Evolutionary conservation across 2,329 filamentous ascomycete genomes (phyloP), one percentile per base, ranked within the genome.

Genomic region (Cladosporium austrohemisphaericum): DNA sequence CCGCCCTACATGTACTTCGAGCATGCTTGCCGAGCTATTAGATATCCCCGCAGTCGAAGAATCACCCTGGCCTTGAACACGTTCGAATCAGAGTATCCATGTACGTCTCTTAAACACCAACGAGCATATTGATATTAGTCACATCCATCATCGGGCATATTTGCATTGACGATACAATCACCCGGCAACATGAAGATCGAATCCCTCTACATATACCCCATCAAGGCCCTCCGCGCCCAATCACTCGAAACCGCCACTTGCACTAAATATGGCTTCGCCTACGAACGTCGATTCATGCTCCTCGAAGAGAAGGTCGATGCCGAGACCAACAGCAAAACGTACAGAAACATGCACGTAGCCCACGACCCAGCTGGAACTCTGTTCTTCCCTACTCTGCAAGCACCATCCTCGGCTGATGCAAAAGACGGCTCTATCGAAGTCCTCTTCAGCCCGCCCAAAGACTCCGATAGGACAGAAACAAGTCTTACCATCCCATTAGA

Each of bases 141-240:
- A n/a, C n/a, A n/a, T n/a, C n/a, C n/a, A n/a, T n/a, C n/a, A n/a
- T n/a, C n/a, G n/a, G n/a, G n/a, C n/a, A n/a, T n/a, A n/a, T n/a
- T n/a, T n/a, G n/a, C n/a, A n/a, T n/a, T n/a, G n/a, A n/a, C n/a
- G n/a, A 26, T 11, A 26, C 25, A 6, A 19, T 14, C 38, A 41
- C n/a, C n/a, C 10, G 25, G 23, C 50, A 55, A 5, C 13, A 63
- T 65, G 60, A 59, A 60, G 28, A 55, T 65, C 23, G 52, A 55
- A 36, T 57, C 73, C 66, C 67, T 76, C 11, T 72, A 71, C 50
- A 64, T 68, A 5, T 76, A 76, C 51, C 73, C 73, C 2, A 71
- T 76, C 61, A 76, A 76, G 56, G 71, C 71, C 11, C 61, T 75
- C 5, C 68, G 71, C 13, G 65, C 60, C 2, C 63, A 68, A 4